A percentile compares a stretch with the other conserved stretches of the same genome.
These are phyloP conservation scores for Ramularia endophylla DNA, from an alignment of 2,329 filamentous ascomycete species.

Conservation along the genomic window DNA sequence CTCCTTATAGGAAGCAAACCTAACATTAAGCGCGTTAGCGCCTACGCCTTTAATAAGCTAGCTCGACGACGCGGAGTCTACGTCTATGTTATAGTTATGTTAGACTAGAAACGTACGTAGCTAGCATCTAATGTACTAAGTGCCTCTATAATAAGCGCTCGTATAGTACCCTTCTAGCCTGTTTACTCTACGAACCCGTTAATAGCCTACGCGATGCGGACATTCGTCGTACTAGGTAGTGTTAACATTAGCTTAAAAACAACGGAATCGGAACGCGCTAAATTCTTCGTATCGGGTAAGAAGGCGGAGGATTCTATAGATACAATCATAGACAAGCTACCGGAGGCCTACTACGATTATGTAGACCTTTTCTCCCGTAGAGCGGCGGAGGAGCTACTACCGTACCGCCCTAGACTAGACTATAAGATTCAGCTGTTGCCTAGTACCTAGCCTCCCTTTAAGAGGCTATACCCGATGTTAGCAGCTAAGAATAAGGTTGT, in stretches of 20 bases:
- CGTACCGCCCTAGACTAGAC: not conserved
- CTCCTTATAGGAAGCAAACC: too few relatives aligned
- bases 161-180: too few relatives aligned
- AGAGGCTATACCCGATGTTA: not conserved
- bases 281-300: conserved; percentile 1
- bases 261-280: not conserved
- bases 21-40: too few relatives aligned
- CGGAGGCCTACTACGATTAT: not conserved
- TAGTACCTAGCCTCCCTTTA: not conserved
- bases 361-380: not conserved
- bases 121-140: not conserved
- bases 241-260: not conserved
- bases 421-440: not conserved
- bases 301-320: too few relatives aligned
- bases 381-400: not conserved
- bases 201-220: not conserved
- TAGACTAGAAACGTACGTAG: not conserved
- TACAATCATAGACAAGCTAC: not conserved
- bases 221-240: not conserved
- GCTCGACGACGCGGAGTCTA: not conserved
- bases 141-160: not conserved
- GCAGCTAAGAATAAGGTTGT: not conserved
- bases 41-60: not conserved
- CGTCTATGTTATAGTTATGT: not conserved
- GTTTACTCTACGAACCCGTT: not conserved